These are phyloP conservation scores for Cucurbita moschata DNA, from an alignment of 306 rosid genomes.

Conservation along the genomic window DNA sequence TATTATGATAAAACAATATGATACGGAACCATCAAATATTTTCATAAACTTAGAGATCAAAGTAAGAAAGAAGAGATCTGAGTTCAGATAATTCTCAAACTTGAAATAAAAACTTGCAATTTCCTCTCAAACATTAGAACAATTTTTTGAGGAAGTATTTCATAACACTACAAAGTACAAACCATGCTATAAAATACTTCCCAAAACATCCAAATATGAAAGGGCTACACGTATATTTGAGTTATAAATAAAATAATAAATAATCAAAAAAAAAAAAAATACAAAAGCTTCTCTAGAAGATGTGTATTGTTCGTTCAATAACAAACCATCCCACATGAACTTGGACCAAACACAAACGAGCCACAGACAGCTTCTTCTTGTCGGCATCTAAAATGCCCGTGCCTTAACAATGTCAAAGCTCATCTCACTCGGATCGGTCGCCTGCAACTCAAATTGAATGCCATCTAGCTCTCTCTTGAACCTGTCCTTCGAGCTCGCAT, in stretches of 20 bases:
- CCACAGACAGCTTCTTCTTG: not conserved
- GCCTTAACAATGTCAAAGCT: constrained; percentile 1
- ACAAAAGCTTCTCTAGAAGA: not conserved
- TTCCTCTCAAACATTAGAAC: too few relatives aligned
- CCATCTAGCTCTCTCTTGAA: constrained; percentile 5
- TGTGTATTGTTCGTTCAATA: not conserved
- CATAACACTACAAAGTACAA: not conserved
- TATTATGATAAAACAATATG: too few relatives aligned
- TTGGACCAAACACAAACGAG: not conserved
- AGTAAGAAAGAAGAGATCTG: too few relatives aligned
- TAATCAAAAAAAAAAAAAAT: too few relatives aligned
- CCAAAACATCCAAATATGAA: not conserved
- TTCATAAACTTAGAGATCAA: too few relatives aligned
- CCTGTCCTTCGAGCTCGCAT: constrained; percentile 5
- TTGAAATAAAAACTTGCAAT: too few relatives aligned
- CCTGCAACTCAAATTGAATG: not conserved
- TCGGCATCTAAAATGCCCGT: not conserved
- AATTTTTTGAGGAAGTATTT: not conserved
- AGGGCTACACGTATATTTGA: not conserved
- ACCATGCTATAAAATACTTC: not conserved
- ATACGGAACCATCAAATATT: too few relatives aligned
- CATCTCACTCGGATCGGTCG: not conserved
- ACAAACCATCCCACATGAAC: too few relatives aligned
- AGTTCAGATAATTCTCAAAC: too few relatives aligned
- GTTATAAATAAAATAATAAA: not conserved